Base-by-base conservation (phyloP, 495 filamentous ascomycete species). In the Penicillium taxi region DNA sequence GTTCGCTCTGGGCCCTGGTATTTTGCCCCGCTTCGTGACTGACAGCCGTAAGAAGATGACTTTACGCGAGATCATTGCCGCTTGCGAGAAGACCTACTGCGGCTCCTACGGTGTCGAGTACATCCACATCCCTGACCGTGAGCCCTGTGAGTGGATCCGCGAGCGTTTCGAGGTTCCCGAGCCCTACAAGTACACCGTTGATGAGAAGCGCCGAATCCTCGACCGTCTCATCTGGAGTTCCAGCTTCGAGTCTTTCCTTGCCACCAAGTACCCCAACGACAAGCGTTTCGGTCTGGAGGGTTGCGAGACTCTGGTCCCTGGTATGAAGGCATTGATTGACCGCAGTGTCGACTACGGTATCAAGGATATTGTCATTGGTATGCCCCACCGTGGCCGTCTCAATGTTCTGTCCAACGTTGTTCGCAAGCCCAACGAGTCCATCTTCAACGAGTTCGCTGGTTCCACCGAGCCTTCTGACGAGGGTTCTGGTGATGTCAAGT, bases 281-380 rank as follows among this genome's bases (percentile, higher is more conserved):
- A 98, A 98, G 75, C 82, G 91, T 49, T 98, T 98, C 64, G 91
- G 91, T 65, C 75, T 98, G 12, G 91, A 98, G 66, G 91, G 91
- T 50, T 94, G 88, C 53, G 93, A 96, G 61, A 84, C 84, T 22
- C 74, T 98, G 39, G 91, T 98, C 13, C 91, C 91, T 19, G 91
- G 91, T 64, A 98, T 98, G 91, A 98, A 98, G 74, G 91, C 90
- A 30, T 70, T 98, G 36, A 98, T 98, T 35, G 91, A 98, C 61
- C 82, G 91, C 48, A 95, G 88, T 53, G 91, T 98, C 44, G 91
- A 98, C 58, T 94, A 94, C 49, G 91, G 91, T 39, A 80, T 98
- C 48, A 96, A 96, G 69, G 91, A 98, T 52, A 96, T 98, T 47
- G 81, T 96, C 47, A 96, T 98, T 58, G 91, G 91, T 55, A 98